A percentile compares a stretch with the other conserved stretches of the same genome.
Evolutionary conservation across 371 early-diverging fungal genomes (phyloP).

Genomic region (Saksenaea vasiformis): DNA sequence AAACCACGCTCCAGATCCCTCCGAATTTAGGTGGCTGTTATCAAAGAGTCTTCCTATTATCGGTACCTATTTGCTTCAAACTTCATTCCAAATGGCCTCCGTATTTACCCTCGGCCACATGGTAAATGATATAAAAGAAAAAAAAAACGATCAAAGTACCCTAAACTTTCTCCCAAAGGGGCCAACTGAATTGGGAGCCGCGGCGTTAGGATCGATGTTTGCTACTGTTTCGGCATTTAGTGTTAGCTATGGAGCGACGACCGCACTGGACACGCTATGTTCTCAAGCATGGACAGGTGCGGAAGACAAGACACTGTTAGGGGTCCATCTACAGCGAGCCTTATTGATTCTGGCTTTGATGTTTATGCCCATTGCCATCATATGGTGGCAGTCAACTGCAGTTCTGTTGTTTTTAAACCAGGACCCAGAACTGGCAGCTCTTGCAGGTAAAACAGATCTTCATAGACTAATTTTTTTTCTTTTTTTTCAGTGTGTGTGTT

Average conservation of each 20-base stretch:
- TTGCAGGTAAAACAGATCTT: constrained; percentile 33
- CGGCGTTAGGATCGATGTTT: constrained; percentile 78
- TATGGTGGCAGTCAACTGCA: constrained; percentile 74
- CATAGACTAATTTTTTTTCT: constrained; percentile 2
- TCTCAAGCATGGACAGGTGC: constrained; percentile 84
- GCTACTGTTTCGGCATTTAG: constrained; percentile 85
- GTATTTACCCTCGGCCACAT: constrained; percentile 69
- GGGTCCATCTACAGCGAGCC: constrained; percentile 83
- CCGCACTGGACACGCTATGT: constrained; percentile 89
- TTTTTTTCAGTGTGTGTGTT: not conserved
- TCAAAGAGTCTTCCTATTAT: constrained; percentile 60
- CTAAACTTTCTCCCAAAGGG: constrained; percentile 27
- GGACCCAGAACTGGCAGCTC: constrained; percentile 40
- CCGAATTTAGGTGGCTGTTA: constrained; percentile 48
- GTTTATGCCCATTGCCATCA: constrained; percentile 67
- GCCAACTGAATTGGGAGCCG: constrained; percentile 76
- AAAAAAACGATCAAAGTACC: not conserved
- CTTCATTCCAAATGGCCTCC: constrained; percentile 63
- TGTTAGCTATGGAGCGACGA: constrained; percentile 74
- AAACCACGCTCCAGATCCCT: not conserved
- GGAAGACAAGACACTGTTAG: constrained; percentile 68
- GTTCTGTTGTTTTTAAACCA: constrained; percentile 54
- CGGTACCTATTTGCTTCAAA: constrained; percentile 65
- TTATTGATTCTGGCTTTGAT: constrained; percentile 70
- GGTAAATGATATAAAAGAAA: constrained; percentile 31